A percentile compares a stretch with the other conserved stretches of the same genome.
These are phyloP conservation scores for Kwoniella europaea DNA, from an alignment of 768 basidiomycete species.

Conservation along the genomic window DNA sequence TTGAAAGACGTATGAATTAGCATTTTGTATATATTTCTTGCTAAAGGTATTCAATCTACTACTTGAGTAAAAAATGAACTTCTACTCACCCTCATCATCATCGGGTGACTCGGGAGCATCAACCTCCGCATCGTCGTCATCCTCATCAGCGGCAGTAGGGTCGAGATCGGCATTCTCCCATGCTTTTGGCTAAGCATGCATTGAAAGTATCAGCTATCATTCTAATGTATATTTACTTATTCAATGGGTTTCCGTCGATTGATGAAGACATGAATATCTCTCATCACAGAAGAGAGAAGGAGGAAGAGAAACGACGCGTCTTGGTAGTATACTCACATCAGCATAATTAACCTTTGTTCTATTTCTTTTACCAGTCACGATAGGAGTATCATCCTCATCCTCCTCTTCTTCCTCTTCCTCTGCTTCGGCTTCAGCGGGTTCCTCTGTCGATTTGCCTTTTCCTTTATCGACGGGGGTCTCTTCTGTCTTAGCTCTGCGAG, in stretches of 20 bases:
- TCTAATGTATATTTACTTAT: too few relatives aligned
- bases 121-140: constrained; percentile 64
- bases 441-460: constrained; percentile 39
- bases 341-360: constrained; percentile 54
- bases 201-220: too few relatives aligned
- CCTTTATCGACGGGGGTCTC: constrained; percentile 28
- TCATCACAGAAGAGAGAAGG: too few relatives aligned
- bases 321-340: constrained; percentile 38
- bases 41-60: neutral
- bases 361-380: constrained; percentile 21
- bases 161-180: constrained; percentile 39
- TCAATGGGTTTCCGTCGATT: too few relatives aligned
- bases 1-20: too few relatives aligned
- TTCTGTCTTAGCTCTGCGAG: constrained; percentile 30
- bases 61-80: neutral
- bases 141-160: constrained; percentile 61
- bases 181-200: constrained; percentile 48
- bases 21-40: too few relatives aligned
- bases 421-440: constrained; percentile 28
- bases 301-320: too few relatives aligned
- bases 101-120: constrained; percentile 32
- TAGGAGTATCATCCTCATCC: constrained; percentile 61
- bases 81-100: constrained; percentile 44
- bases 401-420: constrained; percentile 60
- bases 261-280: too few relatives aligned